phyloP scores from a whole-genome alignment of 192 early-diverging fungal genomes.

The Obelidium mucronatum region DNA sequence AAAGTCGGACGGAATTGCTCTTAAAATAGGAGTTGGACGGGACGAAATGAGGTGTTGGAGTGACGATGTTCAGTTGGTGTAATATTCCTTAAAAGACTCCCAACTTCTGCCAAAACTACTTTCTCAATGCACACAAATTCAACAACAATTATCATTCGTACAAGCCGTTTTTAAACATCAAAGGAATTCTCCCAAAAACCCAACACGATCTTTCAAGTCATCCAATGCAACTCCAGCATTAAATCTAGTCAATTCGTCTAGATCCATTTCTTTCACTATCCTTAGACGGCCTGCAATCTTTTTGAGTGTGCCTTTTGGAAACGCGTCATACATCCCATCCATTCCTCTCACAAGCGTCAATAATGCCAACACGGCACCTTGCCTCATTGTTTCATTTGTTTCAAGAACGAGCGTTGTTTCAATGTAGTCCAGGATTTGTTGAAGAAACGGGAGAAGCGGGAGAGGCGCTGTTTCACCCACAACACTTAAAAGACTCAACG shows the following conservation, averaged over 20 bases:
- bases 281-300: constrained; percentile 63
- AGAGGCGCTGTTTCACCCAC: constrained; percentile 77
- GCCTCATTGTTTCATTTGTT: constrained; percentile 58
- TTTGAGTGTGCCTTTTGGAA: constrained; percentile 66
- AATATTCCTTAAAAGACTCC: too few species aligned
- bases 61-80: constrained; percentile 2
- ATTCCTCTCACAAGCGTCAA: constrained; percentile 77
- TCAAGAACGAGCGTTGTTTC: constrained; percentile 74
- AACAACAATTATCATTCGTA: too few species aligned
- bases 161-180: too few species aligned
- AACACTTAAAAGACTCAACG: constrained; percentile 45
- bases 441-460: constrained; percentile 71
- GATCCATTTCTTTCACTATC: constrained; percentile 69
- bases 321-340: constrained; percentile 56
- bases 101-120: too few species aligned
- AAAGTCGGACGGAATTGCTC: constrained; percentile 10
- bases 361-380: constrained; percentile 76
- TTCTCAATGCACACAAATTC: background rate
- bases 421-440: constrained; percentile 72
- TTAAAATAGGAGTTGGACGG: constrained; percentile 1
- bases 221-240: constrained; percentile 76
- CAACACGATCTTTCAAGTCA: constrained; percentile 62
- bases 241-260: constrained; percentile 73
- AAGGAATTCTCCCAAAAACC: too few species aligned
- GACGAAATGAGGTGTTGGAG: constrained; percentile 23